These are phyloP conservation scores for Bocquillonia castaneifolia DNA, from an alignment of 441 rosid species.

Conservation along the genomic window DNA sequence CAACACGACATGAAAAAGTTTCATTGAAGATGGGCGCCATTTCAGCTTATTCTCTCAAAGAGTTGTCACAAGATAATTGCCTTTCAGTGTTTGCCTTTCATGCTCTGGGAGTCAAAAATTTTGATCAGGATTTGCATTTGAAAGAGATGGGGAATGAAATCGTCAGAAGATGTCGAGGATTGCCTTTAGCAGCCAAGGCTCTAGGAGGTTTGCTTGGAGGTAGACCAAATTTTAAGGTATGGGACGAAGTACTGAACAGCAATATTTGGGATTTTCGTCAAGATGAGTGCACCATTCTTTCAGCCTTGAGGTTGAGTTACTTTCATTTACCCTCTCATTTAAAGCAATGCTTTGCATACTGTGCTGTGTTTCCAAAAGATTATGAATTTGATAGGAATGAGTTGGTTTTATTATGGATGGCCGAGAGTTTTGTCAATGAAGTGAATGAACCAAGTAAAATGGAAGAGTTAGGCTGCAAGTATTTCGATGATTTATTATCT, in stretches of 20 bases:
- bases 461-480: slow-evolving; percentile 21
- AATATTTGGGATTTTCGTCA: background rate
- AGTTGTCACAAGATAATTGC: background rate
- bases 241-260: background rate
- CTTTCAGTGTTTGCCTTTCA: slow-evolving; percentile 13
- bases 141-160: slow-evolving; percentile 17
- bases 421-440: background rate
- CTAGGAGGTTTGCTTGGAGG: slow-evolving; percentile 4
- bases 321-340: background rate
- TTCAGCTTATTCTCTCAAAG: background rate
- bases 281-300: background rate
- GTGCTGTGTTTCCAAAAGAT: slow-evolving; percentile 3
- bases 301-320: background rate
- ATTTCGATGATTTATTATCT: slow-evolving; percentile 24
- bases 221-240: background rate
- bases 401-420: background rate
- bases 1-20: background rate
- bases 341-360: slow-evolving; percentile 11
- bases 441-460: background rate
- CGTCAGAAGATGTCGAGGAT: background rate
- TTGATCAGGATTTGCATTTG: background rate
- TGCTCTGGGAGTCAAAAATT: slow-evolving; percentile 14
- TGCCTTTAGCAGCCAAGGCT: slow-evolving; percentile 16
- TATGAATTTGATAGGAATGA: slow-evolving; percentile 1
- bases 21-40: background rate